Conservation (phyloP, 805 yeast genomes). For the Candida hungchunana region DNA sequence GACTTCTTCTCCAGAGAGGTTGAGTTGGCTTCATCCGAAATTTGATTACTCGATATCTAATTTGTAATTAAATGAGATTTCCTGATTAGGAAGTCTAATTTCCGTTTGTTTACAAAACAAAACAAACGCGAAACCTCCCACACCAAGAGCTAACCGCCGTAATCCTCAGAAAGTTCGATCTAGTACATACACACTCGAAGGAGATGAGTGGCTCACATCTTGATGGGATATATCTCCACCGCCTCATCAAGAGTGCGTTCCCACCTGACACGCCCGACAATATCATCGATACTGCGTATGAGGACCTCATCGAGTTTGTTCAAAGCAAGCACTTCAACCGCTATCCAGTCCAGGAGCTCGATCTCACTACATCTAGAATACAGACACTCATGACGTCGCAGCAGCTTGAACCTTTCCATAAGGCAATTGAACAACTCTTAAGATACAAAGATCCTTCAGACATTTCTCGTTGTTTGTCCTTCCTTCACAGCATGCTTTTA, state of each 20-base stretch:
- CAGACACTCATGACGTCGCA: background rate
- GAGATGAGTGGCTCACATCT: constrained; percentile 1
- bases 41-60: background rate
- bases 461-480: constrained; percentile 10
- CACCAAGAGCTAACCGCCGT: background rate
- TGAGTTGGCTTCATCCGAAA: constrained; percentile 24
- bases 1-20: constrained; percentile 41
- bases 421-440: constrained; percentile 9
- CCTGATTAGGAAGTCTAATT: constrained; percentile 8
- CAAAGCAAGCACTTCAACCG: constrained; percentile 4
- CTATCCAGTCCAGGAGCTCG: constrained; percentile 1
- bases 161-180: too few relatives aligned
- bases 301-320: constrained; percentile 22
- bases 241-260: constrained; percentile 16
- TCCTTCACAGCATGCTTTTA: background rate
- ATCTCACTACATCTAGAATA: background rate
- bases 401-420: constrained; percentile 7
- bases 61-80: background rate
- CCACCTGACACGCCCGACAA: constrained; percentile 13
- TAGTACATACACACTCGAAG: too few relatives aligned
- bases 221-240: constrained; percentile 16
- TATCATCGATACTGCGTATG: constrained; percentile 13
- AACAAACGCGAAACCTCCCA: background rate
- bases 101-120: constrained; percentile 11
- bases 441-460: constrained; percentile 5